phyloP scores from a whole-genome alignment of 345 rosid species.

The Salix arbutifolia region DNA sequence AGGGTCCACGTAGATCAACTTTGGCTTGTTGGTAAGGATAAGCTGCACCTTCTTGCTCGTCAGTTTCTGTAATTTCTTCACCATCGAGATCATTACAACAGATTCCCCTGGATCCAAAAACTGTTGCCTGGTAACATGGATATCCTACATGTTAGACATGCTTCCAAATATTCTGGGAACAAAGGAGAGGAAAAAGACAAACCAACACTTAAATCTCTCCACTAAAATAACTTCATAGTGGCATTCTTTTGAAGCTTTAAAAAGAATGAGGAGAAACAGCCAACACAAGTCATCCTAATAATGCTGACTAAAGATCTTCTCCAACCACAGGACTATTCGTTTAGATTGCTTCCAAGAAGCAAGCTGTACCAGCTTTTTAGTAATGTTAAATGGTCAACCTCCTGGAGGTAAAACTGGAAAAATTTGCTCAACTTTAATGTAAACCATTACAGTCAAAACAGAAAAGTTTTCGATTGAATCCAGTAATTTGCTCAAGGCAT shows the following conservation, averaged over 20 bases:
- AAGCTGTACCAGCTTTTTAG: neutral
- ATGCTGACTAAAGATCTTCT: neutral
- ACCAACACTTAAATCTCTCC: neutral
- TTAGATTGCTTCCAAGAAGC: neutral
- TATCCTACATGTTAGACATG: neutral
- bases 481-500: neutral
- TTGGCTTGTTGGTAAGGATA: conserved; percentile 90
- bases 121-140: conserved; percentile 70
- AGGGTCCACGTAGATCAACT: conserved; percentile 80
- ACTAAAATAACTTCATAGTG: neutral
- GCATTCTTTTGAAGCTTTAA: neutral
- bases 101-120: conserved; percentile 94
- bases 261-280: neutral
- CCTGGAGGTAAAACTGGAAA: neutral
- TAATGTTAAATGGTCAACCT: neutral
- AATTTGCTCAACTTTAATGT: neutral
- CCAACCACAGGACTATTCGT: neutral
- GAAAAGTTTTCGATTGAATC: neutral
- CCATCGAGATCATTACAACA: conserved; percentile 88
- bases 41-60: conserved; percentile 97
- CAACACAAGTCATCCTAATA: neutral
- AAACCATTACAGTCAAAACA: neutral
- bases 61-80: conserved; percentile 84
- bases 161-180: neutral
- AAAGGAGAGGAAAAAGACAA: neutral